Conservation (phyloP, 495 filamentous ascomycete species). For the Hypoxylon fuscum region DNA sequence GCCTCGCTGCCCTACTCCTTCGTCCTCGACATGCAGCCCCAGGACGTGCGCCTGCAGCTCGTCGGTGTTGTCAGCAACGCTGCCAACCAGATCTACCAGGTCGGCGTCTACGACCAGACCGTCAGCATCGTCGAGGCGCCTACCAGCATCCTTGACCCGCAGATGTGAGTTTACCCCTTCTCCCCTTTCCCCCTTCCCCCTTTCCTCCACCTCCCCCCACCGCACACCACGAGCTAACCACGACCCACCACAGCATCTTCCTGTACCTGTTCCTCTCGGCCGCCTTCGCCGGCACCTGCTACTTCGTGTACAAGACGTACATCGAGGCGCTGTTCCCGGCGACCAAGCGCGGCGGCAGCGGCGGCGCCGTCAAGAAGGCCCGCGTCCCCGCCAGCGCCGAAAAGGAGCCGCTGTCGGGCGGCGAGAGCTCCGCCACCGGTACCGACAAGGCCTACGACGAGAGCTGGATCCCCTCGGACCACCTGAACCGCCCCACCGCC, state of each 20-base stretch:
- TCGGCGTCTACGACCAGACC: conserved; percentile 85
- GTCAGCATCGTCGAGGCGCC: conserved; percentile 92
- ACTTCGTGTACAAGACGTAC: conserved; percentile 99
- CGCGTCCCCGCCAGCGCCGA: conserved; percentile 58
- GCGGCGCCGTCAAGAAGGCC: conserved; percentile 68
- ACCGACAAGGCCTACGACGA: conserved; percentile 82
- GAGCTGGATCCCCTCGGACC: conserved; percentile 93
- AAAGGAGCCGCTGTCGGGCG: conserved; percentile 71
- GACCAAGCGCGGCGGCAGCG: conserved; percentile 73
- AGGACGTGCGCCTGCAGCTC: conserved; percentile 83
- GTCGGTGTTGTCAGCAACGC: conserved; percentile 72
- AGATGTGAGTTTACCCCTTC: conserved; percentile 73
- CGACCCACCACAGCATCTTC: conserved; percentile 76
- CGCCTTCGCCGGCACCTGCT: conserved; percentile 78
- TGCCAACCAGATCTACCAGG: conserved; percentile 73
- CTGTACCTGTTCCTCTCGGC: conserved; percentile 91
- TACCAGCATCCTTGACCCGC: conserved; percentile 92
- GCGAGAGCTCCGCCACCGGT: conserved; percentile 71
- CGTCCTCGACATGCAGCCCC: conserved; percentile 90
- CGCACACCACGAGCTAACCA: conserved; percentile 43
- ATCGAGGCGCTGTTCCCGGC: conserved; percentile 96
- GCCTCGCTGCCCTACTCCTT: conserved; percentile 83
- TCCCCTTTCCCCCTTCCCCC: background rate
- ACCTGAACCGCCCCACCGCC: conserved; percentile 86
- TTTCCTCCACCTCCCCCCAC: background rate